phyloP scores from a whole-genome alignment of 441 rosid species.

The Isatis lusitanica region DNA sequence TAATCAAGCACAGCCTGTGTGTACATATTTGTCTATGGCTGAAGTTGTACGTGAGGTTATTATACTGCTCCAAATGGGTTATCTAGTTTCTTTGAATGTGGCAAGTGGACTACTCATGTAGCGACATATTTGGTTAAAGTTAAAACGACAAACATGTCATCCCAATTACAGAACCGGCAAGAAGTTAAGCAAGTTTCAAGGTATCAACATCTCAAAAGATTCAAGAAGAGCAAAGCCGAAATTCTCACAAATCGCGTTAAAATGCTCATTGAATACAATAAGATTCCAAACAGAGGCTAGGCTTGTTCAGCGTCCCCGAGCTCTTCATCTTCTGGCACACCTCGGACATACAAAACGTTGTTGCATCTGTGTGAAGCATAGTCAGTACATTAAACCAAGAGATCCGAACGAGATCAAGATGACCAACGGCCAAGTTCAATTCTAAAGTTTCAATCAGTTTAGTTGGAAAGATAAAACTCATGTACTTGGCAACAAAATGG shows the following conservation, averaged over 20 bases:
- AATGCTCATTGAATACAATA: conserved; percentile 16
- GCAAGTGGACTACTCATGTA: too few species aligned
- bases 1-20: too few species aligned
- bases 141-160: too few species aligned
- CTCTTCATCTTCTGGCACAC: conserved; percentile 82
- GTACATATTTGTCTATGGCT: too few species aligned
- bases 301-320: conserved; percentile 70
- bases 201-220: not conserved
- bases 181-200: not conserved
- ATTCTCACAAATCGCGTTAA: conserved; percentile 2
- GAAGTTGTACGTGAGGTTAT: too few species aligned
- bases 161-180: not conserved
- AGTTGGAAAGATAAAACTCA: not conserved
- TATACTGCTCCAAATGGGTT: too few species aligned
- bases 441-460: not conserved
- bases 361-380: conserved; percentile 56
- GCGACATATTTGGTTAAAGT: too few species aligned
- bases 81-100: too few species aligned
- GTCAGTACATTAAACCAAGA: not conserved
- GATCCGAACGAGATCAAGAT: not conserved
- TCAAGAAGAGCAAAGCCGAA: not conserved
- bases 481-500: not conserved
- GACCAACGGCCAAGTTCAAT: not conserved
- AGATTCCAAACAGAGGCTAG: conserved; percentile 10
- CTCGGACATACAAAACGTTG: conserved; percentile 77